Conservation (phyloP, 2,329 filamentous ascomycete genomes). For the Basipetospora chlamydospora region DNA sequence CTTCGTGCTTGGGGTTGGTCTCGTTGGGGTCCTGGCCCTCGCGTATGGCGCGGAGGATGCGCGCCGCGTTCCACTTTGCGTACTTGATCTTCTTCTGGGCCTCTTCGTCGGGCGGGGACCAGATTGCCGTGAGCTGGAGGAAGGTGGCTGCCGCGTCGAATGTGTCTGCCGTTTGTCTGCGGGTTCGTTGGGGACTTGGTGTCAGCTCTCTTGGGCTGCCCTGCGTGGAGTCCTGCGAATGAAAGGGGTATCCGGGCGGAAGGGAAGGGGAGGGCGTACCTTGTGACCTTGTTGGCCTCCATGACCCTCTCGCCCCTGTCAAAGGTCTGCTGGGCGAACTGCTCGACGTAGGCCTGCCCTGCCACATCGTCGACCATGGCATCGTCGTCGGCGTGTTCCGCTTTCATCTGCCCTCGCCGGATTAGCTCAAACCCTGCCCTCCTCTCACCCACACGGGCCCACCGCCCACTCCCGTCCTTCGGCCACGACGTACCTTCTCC, state of each 20-base stretch:
- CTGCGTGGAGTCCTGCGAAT: too few relatives aligned
- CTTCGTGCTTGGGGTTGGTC: slow-evolving; percentile 54
- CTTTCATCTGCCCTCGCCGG: slow-evolving; percentile 47
- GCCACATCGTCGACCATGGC: slow-evolving; percentile 73
- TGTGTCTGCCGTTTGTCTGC: slow-evolving; percentile 79
- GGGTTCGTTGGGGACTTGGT: too few relatives aligned
- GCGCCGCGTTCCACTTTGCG: slow-evolving; percentile 86
- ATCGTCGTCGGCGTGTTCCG: slow-evolving; percentile 60
- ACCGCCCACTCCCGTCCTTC: too few relatives aligned
- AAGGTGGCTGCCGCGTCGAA: slow-evolving; percentile 89
- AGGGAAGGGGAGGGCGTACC: slow-evolving; percentile 28
- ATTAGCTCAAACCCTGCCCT: too few relatives aligned
- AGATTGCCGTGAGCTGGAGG: slow-evolving; percentile 75
- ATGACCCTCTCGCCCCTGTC: slow-evolving; percentile 71
- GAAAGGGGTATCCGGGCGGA: too few relatives aligned
- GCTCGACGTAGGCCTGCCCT: slow-evolving; percentile 83
- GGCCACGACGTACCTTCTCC: slow-evolving; percentile 57
- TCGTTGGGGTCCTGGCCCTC: slow-evolving; percentile 85
- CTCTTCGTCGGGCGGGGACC: slow-evolving; percentile 62
- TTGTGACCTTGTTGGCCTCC: slow-evolving; percentile 68
- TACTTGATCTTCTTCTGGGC: slow-evolving; percentile 81
- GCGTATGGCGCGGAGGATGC: slow-evolving; percentile 82
- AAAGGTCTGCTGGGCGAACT: slow-evolving; percentile 84
- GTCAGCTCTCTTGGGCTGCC: too few relatives aligned
- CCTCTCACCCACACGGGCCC: too few relatives aligned